These are phyloP conservation scores for Xylaria sp. DNA, from an alignment of 2,329 filamentous ascomycete species.

Conservation along the genomic window DNA sequence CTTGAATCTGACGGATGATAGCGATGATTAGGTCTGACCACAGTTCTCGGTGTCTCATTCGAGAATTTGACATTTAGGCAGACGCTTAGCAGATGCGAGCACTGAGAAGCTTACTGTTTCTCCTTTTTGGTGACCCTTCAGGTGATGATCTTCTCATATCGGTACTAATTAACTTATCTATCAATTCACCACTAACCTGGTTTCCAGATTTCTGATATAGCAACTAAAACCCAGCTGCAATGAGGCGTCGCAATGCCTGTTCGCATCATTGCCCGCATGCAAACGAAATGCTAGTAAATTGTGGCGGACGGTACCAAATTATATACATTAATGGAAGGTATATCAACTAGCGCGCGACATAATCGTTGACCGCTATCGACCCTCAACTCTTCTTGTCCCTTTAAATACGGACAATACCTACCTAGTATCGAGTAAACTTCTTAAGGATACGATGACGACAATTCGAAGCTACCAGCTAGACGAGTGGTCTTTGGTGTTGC, in stretches of 20 bases:
- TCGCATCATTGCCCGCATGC: not conserved
- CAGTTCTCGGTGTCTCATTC: conserved; percentile 1
- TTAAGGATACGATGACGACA: not conserved
- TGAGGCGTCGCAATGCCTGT: not conserved
- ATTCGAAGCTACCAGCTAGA: not conserved
- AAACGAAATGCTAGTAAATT: conserved; percentile 17
- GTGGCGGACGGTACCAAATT: conserved; percentile 7
- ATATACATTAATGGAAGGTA: not conserved
- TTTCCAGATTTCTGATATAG: conserved; percentile 11
- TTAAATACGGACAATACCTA: not conserved
- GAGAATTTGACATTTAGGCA: conserved; percentile 18
- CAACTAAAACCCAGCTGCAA: not conserved
- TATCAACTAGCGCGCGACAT: conserved; percentile 4
- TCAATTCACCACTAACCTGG: conserved; percentile 14
- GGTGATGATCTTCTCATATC: conserved; percentile 10
- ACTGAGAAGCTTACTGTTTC: conserved; percentile 31
- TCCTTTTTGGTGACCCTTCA: not conserved
- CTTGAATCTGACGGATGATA: not conserved
- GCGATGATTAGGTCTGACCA: not conserved
- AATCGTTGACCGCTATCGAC: conserved; percentile 2
- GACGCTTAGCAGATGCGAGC: conserved; percentile 8
- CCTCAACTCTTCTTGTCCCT: not conserved
- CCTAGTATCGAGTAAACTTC: conserved; percentile 8
- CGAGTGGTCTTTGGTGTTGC: not conserved
- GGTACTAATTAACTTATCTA: conserved; percentile 6